phyloP scores from a whole-genome alignment of 1,139 yeast species.

The Candida labiduridarum region DNA sequence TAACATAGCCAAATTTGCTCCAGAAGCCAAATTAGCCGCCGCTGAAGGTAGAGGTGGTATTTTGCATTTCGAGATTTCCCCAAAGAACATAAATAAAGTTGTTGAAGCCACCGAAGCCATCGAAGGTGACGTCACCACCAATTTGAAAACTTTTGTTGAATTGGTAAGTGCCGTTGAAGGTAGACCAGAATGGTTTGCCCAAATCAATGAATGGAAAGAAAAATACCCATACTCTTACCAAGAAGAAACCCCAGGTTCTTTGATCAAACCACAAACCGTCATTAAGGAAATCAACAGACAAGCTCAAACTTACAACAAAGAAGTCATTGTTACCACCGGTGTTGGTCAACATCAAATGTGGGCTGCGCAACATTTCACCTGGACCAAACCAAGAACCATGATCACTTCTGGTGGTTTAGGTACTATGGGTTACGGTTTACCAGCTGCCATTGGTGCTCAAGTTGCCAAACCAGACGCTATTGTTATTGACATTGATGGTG shows the following conservation, averaged over 20 bases:
- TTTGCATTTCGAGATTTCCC: constrained; percentile 91
- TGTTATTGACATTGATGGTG: constrained; percentile 97
- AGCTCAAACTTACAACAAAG: constrained; percentile 66
- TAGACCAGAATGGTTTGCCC: constrained; percentile 79
- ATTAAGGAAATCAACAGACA: constrained; percentile 77
- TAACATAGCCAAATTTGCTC: constrained; percentile 84
- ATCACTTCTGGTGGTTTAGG: constrained; percentile 98
- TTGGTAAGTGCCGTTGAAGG: constrained; percentile 58
- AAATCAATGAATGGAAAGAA: constrained; percentile 79
- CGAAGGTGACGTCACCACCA: constrained; percentile 91
- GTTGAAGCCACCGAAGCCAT: constrained; percentile 96
- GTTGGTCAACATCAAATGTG: constrained; percentile 99
- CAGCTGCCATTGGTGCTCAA: constrained; percentile 98
- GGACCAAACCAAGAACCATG: constrained; percentile 89
- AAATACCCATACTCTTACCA: constrained; percentile 85
- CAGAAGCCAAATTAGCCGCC: constrained; percentile 89
- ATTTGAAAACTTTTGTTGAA: constrained; percentile 73
- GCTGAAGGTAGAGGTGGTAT: constrained; percentile 91
- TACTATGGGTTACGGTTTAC: constrained; percentile 97
- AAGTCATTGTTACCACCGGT: constrained; percentile 91
- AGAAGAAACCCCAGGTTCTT: constrained; percentile 73
- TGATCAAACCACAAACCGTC: constrained; percentile 91
- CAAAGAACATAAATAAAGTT: constrained; percentile 96
- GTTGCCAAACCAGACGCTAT: constrained; percentile 92
- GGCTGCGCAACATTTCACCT: constrained; percentile 97